Evolutionary conservation across 1,284 basidiomycete genomes (phyloP).

Genomic region (Apiotrichum domesticum): DNA sequence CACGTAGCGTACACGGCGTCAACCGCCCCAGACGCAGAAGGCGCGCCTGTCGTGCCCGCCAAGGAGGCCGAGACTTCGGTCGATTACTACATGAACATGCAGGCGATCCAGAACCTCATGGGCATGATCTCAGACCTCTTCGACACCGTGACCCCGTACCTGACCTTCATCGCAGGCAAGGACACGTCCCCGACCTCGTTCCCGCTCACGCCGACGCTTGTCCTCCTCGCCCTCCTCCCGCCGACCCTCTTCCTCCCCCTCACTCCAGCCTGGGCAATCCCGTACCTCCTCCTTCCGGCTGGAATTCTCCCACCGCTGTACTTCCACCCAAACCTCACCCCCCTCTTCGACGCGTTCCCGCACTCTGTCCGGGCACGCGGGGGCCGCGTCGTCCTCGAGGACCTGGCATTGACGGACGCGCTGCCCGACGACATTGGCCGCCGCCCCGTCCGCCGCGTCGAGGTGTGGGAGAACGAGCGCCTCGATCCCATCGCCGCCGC

Average conservation of each 20-base stretch:
- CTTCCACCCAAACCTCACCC: slow-evolving; percentile 43
- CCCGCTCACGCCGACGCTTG: slow-evolving; percentile 38
- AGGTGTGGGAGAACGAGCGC: slow-evolving; percentile 47
- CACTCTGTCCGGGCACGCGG: slow-evolving; percentile 16
- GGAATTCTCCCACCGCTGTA: slow-evolving; percentile 35
- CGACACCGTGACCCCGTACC: slow-evolving; percentile 22
- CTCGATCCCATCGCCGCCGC: slow-evolving; percentile 34
- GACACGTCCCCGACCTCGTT: slow-evolving; percentile 32
- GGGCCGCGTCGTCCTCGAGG: slow-evolving; percentile 24
- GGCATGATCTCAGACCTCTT: slow-evolving; percentile 24
- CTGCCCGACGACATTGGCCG: slow-evolving; percentile 35
- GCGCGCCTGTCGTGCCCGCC: slow-evolving; percentile 33
- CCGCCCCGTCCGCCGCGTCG: slow-evolving; percentile 28
- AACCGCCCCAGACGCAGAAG: slow-evolving; percentile 19
- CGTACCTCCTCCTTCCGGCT: slow-evolving; percentile 40
- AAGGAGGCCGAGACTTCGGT: slow-evolving; percentile 41
- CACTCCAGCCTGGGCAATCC: slow-evolving; percentile 29
- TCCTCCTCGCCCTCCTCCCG: slow-evolving; percentile 38
- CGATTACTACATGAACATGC: slow-evolving; percentile 48
- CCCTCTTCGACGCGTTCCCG: slow-evolving; percentile 22
- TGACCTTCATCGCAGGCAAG: slow-evolving; percentile 19
- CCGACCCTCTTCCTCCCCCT: slow-evolving; percentile 42
- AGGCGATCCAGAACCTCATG: slow-evolving; percentile 49
- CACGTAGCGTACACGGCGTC: slow-evolving; percentile 5
- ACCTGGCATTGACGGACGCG: slow-evolving; percentile 33